Evolutionary conservation across 495 filamentous ascomycete genomes (phyloP).

Genomic region (Pyronema omphalodes): DNA sequence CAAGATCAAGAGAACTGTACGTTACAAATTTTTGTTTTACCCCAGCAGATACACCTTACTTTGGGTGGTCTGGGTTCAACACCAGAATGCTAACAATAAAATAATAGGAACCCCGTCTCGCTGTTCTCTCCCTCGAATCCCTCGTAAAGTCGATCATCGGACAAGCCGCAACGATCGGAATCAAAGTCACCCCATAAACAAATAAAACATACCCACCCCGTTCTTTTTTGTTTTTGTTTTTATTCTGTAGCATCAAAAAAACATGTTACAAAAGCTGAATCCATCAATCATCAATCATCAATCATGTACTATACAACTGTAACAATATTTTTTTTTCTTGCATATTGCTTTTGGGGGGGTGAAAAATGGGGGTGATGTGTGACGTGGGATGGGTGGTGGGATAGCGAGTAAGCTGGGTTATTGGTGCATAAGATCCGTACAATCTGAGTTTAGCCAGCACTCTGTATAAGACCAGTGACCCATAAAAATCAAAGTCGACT

Average conservation of each 20-base stretch:
- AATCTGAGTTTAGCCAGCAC: no score
- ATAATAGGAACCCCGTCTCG: slow-evolving; percentile 51
- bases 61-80: neutral
- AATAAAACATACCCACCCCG: neutral
- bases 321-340: no score
- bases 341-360: no score
- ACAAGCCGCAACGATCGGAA: slow-evolving; percentile 75
- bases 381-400: no score
- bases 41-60: neutral
- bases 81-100: neutral
- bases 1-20: slow-evolving; percentile 59
- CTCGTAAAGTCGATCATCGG: slow-evolving; percentile 70
- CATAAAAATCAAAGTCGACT: no score
- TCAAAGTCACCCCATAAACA: slow-evolving; percentile 51
- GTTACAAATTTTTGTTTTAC: slow-evolving; percentile 1
- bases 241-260: neutral
- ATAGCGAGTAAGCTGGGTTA: no score
- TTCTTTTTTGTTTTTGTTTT: neutral
- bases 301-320: no score
- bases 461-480: no score
- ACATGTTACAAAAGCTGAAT: no score
- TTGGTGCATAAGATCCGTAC: no score
- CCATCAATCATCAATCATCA: no score
- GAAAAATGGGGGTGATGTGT: no score
- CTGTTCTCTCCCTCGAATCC: slow-evolving; percentile 60